phyloP scores from a whole-genome alignment of 257 asterid genomes.

The Coffea canephora region DNA sequence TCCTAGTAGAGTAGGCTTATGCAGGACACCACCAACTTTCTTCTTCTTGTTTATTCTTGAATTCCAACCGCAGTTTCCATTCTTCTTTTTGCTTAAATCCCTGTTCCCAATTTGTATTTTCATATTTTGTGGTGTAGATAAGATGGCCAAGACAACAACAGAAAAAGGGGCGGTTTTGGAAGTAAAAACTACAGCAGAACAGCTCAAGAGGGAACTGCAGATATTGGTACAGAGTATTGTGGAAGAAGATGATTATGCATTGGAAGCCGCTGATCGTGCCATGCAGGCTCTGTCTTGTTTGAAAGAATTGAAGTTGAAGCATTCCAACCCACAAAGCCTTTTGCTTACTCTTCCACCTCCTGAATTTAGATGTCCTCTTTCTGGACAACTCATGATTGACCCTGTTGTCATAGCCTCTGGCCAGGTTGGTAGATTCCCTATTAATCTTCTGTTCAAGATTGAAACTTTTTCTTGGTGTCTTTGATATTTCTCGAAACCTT shows the following conservation, averaged over 20 bases:
- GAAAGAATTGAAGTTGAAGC: constrained; percentile 31
- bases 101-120: background rate
- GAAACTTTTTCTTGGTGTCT: too few species aligned
- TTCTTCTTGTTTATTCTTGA: background rate
- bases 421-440: constrained; percentile 32
- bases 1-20: background rate
- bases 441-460: background rate
- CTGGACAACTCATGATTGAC: constrained; percentile 45
- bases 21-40: background rate
- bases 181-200: constrained; percentile 25
- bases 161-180: constrained; percentile 6
- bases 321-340: constrained; percentile 5
- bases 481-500: too few species aligned
- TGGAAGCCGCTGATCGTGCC: constrained; percentile 38
- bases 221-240: constrained; percentile 33
- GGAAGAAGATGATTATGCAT: constrained; percentile 31
- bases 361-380: constrained; percentile 51
- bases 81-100: background rate
- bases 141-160: constrained; percentile 24
- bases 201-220: constrained; percentile 46
- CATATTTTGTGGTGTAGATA: background rate
- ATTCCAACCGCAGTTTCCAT: background rate
- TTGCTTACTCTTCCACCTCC: constrained; percentile 27
- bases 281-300: constrained; percentile 36
- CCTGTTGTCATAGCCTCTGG: constrained; percentile 63